Conservation (phyloP, 2,329 filamentous ascomycete species). For the Sporothrix brasiliensis region DNA sequence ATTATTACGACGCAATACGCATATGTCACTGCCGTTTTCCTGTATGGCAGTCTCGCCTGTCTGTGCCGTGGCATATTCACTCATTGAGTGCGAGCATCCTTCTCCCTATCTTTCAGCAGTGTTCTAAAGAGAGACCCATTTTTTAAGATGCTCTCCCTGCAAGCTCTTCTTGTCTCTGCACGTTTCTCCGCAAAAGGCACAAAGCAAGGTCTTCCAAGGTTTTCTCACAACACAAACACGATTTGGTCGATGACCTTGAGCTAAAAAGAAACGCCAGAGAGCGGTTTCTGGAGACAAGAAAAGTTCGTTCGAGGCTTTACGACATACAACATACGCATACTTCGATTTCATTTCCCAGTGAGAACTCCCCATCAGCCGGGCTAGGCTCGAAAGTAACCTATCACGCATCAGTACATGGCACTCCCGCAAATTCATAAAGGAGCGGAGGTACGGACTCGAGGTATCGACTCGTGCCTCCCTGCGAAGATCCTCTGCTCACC, state of each 20-base stretch:
- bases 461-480: constrained; percentile 16
- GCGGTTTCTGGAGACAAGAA: not conserved
- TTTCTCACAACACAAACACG: not conserved
- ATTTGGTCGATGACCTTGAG: not conserved
- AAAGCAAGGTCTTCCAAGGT: not conserved
- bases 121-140: not conserved
- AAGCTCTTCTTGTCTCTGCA: constrained; percentile 14
- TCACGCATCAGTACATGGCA: not conserved
- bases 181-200: constrained; percentile 13
- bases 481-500: not conserved
- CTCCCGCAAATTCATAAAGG: not conserved
- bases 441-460: not conserved
- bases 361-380: not conserved
- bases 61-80: constrained; percentile 3
- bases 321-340: too few species aligned
- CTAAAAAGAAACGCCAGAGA: not conserved
- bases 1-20: not conserved
- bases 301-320: too few species aligned
- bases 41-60: not conserved
- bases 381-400: constrained; percentile 1
- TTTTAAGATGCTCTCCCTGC: constrained; percentile 18
- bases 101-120: not conserved
- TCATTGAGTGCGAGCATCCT: not conserved
- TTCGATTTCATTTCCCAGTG: constrained; percentile 12
- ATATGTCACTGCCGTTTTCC: not conserved